Evolutionary conservation across 2,329 filamentous ascomycete species (phyloP), one percentile per base, ranked within the genome.

Genomic region (Microdochium bolleyi): DNA sequence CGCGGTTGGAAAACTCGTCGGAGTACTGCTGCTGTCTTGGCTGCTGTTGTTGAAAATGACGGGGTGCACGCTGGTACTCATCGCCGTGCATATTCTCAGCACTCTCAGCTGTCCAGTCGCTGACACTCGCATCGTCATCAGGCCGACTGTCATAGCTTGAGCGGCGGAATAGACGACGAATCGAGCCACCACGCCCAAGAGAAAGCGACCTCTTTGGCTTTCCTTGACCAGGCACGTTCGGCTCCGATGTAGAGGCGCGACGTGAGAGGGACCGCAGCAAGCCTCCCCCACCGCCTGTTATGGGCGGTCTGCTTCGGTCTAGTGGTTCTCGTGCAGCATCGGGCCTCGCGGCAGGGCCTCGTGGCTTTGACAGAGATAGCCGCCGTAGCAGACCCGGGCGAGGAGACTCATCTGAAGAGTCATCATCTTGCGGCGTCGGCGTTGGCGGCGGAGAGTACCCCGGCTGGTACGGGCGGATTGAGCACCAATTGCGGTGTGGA

Each of bases 401-500:
- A n/a, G 32, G 37, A 7, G 19, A 27, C 34, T 44, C 30, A 19
- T 38, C 24, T 51, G 65, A 69, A 30, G 72, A 56, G 38, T 77
- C 74, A 54, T 74, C 69, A 48, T 75, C 70, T 1, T 79, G 75
- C 9, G 66, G 69, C 25, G 75, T 78, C 2, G 89, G 89, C 1
- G 87, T 84, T 2, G 79, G 76, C 1, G 83, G 82, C 13, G 91
- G 91, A 1, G 89, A 95, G 32, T 73, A 75, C 2, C 89, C 89
- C 2, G 92, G 91, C 10, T 82, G 75, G 71, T 95, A 97, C 64
- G 88, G 80, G 51, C 88, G 82, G 61, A 99, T 95, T 2, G 90
- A 89, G 67, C 92, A 97, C 89, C 92, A 99, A 67, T 99, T 99
- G 30, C 94, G 82, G 54, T 94, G 87, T 21, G 92, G 92, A 10